phyloP scores from a whole-genome alignment of 2,329 filamentous ascomycete genomes.

The Colletotrichum australisinense region DNA sequence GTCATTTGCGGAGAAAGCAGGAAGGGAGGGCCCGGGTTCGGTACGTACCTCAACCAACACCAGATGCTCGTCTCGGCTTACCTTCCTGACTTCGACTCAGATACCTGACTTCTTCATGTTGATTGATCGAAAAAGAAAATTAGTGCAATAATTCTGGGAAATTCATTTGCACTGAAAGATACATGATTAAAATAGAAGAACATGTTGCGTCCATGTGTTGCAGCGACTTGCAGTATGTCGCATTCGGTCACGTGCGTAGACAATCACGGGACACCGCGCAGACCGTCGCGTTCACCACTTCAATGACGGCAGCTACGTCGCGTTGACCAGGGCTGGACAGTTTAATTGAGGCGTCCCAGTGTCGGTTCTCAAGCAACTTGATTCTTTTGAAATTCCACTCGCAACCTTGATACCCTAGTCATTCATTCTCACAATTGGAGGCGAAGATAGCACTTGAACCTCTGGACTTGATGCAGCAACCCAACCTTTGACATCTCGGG shows the following conservation, averaged over 20 bases:
- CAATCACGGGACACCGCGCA: conserved; percentile 25
- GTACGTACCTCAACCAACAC: neutral
- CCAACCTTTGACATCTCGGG: neutral
- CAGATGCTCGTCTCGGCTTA: neutral
- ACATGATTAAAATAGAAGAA: neutral
- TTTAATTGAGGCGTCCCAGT: neutral
- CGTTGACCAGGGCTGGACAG: neutral
- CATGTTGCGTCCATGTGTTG: neutral
- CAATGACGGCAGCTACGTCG: conserved; percentile 13
- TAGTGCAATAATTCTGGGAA: neutral
- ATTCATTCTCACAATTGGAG: neutral
- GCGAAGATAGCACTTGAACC: neutral
- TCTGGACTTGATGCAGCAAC: neutral
- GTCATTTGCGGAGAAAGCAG: conserved; percentile 27
- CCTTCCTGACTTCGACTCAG: neutral
- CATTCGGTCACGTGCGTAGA: neutral
- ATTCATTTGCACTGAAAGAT: no score
- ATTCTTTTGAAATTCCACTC: no score
- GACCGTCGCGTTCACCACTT: conserved; percentile 14
- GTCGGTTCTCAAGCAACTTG: neutral
- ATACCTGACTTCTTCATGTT: neutral
- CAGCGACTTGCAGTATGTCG: neutral
- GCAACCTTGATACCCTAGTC: neutral
- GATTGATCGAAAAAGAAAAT: neutral
- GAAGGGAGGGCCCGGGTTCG: neutral